Evolutionary conservation across 129 eudicot genomes (phyloP), one percentile per base, ranked within the genome.

Genomic region (Chrysanthemum makinoi): DNA sequence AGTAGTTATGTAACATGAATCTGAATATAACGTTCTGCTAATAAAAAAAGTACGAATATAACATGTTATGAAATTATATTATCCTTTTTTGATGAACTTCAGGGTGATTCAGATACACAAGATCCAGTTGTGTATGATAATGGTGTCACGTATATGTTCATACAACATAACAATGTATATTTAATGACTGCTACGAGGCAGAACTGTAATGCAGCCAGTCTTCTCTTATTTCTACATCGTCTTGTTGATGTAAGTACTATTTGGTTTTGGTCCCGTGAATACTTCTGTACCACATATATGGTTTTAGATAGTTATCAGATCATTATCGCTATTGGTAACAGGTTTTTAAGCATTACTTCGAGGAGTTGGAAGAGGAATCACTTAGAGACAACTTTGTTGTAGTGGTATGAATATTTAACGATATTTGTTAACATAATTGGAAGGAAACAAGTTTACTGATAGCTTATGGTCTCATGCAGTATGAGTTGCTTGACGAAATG

Each of bases 291-390:
- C 16, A 69, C 17, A 51, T 46, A 11, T 28, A 16, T 69, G 35
- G 18, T 18, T n/a, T n/a, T 4, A 2, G 19, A 44, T 62, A 73
- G 14, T 16, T 19, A 74, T 39, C 65, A 35, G 46, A 64, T 39
- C 33, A 11, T 65, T 65, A 26, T 54, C 24, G 48, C 35, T 28
- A 62, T 64, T 52, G 53, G 65, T n/a, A 65, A 65, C 87, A 95
- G 99, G 99, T 95, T 20, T 95, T 95, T 70, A 90, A 83, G 86
- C 91, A 90, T 82, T 95, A 95, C 78, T 95, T 95, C 68, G 97
- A 95, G 65, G 94, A 86, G 87, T 82, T 95, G 80, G 99, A 95
- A 84, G 99, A 95, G 89, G 99, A 95, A 81, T 95, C 99, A 18
- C 97, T 95, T 54, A 79, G 97, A 79, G 97, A 95, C 79, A 95